Base-by-base conservation (phyloP, 2,329 filamentous ascomycete genomes). In the Diplodia scrobiculata region DNA sequence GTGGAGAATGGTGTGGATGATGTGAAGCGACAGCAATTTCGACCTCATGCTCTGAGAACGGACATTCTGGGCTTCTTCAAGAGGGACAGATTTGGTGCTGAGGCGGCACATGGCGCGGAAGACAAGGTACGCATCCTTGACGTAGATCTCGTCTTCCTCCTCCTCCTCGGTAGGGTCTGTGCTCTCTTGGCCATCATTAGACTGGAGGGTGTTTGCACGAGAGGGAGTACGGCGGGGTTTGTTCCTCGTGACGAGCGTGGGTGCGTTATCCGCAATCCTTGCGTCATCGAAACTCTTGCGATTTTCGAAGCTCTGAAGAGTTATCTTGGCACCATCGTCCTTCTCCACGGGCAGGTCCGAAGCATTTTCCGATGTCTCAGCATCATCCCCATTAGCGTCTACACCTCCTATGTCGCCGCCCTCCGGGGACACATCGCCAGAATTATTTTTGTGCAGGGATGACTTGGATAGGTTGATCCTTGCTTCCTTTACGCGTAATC, bases 101-200 rank as follows among this genome's bases (percentile, higher is more conserved):
- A 99, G 83, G 78, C 97, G 97, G 83, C 96, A 99, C 81, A 99
- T 95, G 2, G 95, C 97, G 36, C 95, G 87, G 80, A 99, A 98
- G 53, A 99, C 92, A 25, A 99, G 86, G 77, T 98, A 99, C 10
- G 95, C 93, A 79, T 99, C 95, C 71, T 95, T 91, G 72, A 98
- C 92, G 75, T 96, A 98, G 21, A 98, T 91, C 75, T 99, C 95
- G 73, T 99, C 95, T 75, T 97, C 92, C 67, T 88, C 86, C 63
- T 87, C 85, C 67, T 88, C 86, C 4, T 91, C 87, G 27, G 84
- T 75, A 25, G 83, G 80, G 65, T 90, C 87, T 36, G 52, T 50
- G 51, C 58, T 41, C 19, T 67, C 65, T 21, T 34, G 47, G 21
- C 48, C 54, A 27, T 63, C 67, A 32, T 41, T 55, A 38, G 59